A percentile compares a stretch with the other conserved stretches of the same genome.
These are phyloP conservation scores for Cairneyella variabilis DNA, from an alignment of 495 filamentous ascomycete species.

Conservation along the genomic window DNA sequence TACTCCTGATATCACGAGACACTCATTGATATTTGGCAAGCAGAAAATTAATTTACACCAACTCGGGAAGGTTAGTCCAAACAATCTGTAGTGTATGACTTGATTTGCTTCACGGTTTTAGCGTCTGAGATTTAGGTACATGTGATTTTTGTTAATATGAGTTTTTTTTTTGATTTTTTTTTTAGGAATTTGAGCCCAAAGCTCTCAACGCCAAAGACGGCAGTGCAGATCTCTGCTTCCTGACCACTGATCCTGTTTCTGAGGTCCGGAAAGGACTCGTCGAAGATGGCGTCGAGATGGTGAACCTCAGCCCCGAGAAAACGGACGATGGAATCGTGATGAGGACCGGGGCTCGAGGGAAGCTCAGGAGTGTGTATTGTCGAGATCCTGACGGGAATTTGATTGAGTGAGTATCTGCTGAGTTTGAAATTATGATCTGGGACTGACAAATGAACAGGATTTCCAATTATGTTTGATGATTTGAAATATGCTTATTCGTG, in stretches of 20 bases:
- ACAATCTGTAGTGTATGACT: background rate
- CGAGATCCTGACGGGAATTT: conserved; percentile 55
- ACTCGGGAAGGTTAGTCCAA: conserved; percentile 29
- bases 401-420: conserved; percentile 42
- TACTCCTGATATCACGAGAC: conserved; percentile 33
- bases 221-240: conserved; percentile 51
- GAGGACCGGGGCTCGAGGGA: conserved; percentile 45
- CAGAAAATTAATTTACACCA: conserved; percentile 56
- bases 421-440: too few relatives aligned
- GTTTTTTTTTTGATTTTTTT: background rate
- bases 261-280: conserved; percentile 9
- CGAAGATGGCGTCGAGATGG: conserved; percentile 17
- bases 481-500: too few relatives aligned
- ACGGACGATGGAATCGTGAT: conserved; percentile 38
- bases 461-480: conserved; percentile 23
- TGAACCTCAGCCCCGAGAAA: conserved; percentile 17
- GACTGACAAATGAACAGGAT: too few relatives aligned
- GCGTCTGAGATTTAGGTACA: too few relatives aligned
- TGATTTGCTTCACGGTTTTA: too few relatives aligned
- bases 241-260: conserved; percentile 39
- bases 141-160: background rate
- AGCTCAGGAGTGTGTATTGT: conserved; percentile 50
- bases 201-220: conserved; percentile 43
- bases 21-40: conserved; percentile 46
- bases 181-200: conserved; percentile 50